A percentile compares a stretch with the other conserved stretches of the same genome.
Conservation (phyloP, 2,329 filamentous ascomycete species). For the Fusarium haematococcum region DNA sequence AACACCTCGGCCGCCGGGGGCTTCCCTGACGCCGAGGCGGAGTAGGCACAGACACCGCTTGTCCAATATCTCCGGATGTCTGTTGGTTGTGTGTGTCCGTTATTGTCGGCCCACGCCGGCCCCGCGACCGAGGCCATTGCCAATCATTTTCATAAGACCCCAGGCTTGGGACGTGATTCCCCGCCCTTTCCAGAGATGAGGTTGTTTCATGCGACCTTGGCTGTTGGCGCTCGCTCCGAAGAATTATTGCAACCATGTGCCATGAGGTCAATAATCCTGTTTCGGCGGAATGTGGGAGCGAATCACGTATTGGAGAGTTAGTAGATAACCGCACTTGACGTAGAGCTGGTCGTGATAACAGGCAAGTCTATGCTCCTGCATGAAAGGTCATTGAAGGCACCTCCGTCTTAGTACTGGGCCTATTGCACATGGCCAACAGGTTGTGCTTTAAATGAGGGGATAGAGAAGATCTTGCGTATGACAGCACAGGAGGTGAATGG, state of each 20-base stretch:
- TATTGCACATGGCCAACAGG: constrained; percentile 57
- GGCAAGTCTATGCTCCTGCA: background rate
- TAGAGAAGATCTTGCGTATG: constrained; percentile 57
- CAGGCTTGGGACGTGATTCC: constrained; percentile 67
- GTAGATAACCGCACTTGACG: constrained; percentile 62
- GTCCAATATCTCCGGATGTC: constrained; percentile 82
- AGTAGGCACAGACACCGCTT: constrained; percentile 76
- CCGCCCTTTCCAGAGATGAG: constrained; percentile 85
- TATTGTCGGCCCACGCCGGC: constrained; percentile 77
- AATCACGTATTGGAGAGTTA: constrained; percentile 83
- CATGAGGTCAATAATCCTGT: constrained; percentile 75
- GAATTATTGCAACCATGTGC: constrained; percentile 61
- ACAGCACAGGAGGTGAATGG: constrained; percentile 55
- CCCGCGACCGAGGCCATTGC: constrained; percentile 80
- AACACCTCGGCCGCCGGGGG: constrained; percentile 68
- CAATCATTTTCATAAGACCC: constrained; percentile 89
- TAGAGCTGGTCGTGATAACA: background rate
- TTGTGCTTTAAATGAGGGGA: constrained; percentile 58
- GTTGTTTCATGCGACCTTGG: constrained; percentile 83
- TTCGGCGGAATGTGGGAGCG: constrained; percentile 86
- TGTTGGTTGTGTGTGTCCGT: constrained; percentile 90
- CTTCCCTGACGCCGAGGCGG: constrained; percentile 71
- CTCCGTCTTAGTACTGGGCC: constrained; percentile 33
- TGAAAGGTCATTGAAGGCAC: background rate
- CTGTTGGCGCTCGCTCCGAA: constrained; percentile 82